Percentiles rank a stretch among this genome's conserved stretches.
phyloP scores from a whole-genome alignment of 1,284 basidiomycete genomes.

The Cryptococcus maquisensis region DNA sequence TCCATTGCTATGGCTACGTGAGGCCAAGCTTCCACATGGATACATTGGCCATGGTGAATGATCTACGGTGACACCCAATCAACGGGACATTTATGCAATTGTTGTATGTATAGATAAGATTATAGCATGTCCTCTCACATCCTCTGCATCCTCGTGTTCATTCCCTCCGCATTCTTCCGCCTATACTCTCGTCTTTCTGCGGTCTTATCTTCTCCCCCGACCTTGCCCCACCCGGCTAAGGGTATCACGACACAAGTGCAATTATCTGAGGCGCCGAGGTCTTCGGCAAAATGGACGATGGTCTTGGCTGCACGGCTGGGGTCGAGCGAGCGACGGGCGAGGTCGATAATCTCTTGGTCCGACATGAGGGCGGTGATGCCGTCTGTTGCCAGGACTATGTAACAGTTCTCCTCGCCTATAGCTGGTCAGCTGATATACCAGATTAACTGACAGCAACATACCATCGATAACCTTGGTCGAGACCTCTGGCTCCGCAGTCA shows the following conservation, averaged over 20 bases:
- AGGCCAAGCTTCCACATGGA: no score
- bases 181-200: slow-evolving; percentile 76
- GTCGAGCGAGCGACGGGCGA: slow-evolving; percentile 66
- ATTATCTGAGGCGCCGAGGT: slow-evolving; percentile 87
- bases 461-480: slow-evolving; percentile 71
- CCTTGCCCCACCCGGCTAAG: slow-evolving; percentile 82
- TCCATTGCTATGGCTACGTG: no score
- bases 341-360: slow-evolving; percentile 90
- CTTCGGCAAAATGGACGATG: slow-evolving; percentile 84
- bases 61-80: no score
- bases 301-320: slow-evolving; percentile 75
- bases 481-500: slow-evolving; percentile 95
- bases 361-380: slow-evolving; percentile 86
- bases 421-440: not conserved
- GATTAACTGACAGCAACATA: slow-evolving; percentile 34
- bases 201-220: slow-evolving; percentile 68
- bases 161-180: slow-evolving; percentile 58
- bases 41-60: no score
- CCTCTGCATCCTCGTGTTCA: slow-evolving; percentile 48
- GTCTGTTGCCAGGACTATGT: slow-evolving; percentile 77
- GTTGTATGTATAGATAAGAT: no score
- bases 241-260: slow-evolving; percentile 89
- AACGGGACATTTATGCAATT: no score
- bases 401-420: slow-evolving; percentile 69
- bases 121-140: slow-evolving; percentile 27